A percentile compares a stretch with the other conserved stretches of the same genome.
Conservation (phyloP, 2,329 filamentous ascomycete genomes). For the Penicillium paneum region DNA sequence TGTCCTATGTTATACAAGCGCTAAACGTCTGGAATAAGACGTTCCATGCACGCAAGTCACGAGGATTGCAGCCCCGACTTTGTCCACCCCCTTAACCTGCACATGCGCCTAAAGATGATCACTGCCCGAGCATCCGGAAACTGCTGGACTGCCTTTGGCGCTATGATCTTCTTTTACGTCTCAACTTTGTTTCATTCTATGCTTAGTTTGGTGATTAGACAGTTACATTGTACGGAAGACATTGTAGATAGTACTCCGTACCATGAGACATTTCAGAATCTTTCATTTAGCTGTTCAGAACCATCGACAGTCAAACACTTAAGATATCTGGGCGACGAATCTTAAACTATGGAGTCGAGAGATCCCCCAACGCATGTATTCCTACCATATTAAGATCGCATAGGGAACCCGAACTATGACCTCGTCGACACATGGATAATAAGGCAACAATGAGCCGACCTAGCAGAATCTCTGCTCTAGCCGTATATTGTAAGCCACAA, state of each 20-base stretch:
- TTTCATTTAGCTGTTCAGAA: not conserved
- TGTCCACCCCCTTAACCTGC: conserved; percentile 2
- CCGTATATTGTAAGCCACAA: not conserved
- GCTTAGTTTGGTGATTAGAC: not conserved
- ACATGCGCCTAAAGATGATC: not conserved
- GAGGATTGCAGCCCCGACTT: conserved; percentile 8
- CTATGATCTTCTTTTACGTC: not conserved
- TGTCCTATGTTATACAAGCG: conserved; percentile 13
- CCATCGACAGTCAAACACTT: conserved; percentile 13
- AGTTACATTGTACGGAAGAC: not conserved
- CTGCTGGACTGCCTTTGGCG: not conserved
- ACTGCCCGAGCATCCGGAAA: not conserved
- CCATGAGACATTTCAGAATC: not conserved
- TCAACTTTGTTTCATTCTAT: not conserved
- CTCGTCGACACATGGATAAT: not conserved
- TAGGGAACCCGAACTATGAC: not conserved
- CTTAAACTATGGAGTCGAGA: conserved; percentile 14
- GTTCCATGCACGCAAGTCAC: conserved; percentile 25
- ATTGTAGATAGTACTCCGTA: not conserved
- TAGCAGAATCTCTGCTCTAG: not conserved
- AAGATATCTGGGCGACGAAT: conserved; percentile 5
- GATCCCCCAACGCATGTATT: not conserved
- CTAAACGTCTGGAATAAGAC: conserved; percentile 21
- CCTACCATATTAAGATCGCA: not conserved
- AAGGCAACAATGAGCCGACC: not conserved